These are phyloP conservation scores for Paramecium pentaurelia DNA, from an alignment of 73 alveolate genomes.

Conservation along the genomic window DNA sequence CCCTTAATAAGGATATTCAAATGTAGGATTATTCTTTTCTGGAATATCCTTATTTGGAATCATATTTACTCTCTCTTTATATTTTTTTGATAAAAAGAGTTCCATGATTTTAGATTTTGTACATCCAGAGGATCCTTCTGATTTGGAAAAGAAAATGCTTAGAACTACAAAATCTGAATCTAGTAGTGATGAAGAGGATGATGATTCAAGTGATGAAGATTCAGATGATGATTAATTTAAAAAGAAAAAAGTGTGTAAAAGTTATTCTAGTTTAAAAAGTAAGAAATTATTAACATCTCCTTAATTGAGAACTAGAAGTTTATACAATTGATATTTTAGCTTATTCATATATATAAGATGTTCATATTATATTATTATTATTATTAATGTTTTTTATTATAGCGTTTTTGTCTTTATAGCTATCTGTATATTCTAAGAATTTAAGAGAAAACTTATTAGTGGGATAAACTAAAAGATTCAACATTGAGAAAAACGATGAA, in stretches of 20 bases:
- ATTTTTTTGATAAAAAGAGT: constrained; percentile 6
- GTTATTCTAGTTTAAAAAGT: not conserved
- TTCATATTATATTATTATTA: not conserved
- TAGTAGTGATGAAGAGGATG: not conserved
- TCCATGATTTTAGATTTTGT: constrained; percentile 16
- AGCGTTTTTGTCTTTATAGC: not conserved
- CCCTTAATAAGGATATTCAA: not conserved
- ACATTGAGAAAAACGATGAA: not conserved
- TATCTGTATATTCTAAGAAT: not conserved
- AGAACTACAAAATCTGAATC: not conserved
- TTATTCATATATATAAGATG: not conserved
- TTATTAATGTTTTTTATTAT: not conserved
- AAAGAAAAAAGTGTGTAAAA: not conserved
- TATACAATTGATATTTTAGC: not conserved
- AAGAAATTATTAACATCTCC: not conserved
- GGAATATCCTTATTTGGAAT: not conserved
- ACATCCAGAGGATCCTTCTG: not conserved
- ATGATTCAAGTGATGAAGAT: not conserved
- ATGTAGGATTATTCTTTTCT: constrained; percentile 12
- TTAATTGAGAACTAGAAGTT: not conserved
- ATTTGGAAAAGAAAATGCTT: not conserved
- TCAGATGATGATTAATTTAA: not conserved
- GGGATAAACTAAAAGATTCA: not conserved
- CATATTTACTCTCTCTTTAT: not conserved
- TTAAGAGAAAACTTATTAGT: not conserved